phyloP scores from a whole-genome alignment of 1,139 yeast genomes.

The Sugiyamaella castrensis region DNA sequence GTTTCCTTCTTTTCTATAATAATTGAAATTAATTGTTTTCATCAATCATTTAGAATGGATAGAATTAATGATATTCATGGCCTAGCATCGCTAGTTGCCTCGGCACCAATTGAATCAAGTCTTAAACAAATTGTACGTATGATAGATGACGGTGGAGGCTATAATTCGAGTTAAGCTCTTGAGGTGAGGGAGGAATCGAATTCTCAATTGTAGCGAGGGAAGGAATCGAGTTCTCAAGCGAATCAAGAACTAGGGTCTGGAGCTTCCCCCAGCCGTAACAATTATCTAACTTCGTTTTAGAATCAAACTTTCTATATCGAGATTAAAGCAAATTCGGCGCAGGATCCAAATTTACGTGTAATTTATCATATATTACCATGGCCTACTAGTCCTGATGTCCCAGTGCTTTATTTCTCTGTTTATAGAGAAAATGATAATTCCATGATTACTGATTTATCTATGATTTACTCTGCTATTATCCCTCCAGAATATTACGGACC shows the following conservation, averaged over 20 bases:
- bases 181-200: too few species aligned
- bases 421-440: constrained; percentile 19
- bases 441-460: constrained; percentile 23
- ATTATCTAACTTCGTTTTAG: not conserved
- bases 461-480: constrained; percentile 19
- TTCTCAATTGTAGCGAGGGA: too few species aligned
- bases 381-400: constrained; percentile 33
- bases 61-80: too few species aligned
- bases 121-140: not conserved
- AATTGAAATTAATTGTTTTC: too few species aligned
- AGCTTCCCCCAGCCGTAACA: too few species aligned
- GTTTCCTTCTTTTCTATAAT: too few species aligned
- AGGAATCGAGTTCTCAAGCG: not conserved
- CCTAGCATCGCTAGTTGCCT: not conserved
- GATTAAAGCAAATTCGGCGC: constrained; percentile 4
- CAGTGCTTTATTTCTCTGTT: constrained; percentile 34
- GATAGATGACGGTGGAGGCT: not conserved
- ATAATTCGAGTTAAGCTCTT: not conserved
- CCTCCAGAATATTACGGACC: constrained; percentile 12
- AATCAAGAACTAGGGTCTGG: too few species aligned
- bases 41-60: too few species aligned
- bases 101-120: constrained; percentile 1
- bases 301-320: constrained; percentile 11
- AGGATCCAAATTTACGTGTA: constrained; percentile 2
- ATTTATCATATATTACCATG: constrained; percentile 31